phyloP scores from a whole-genome alignment of 2,329 filamentous ascomycete species.

The Fonsecaea pugnacius region DNA sequence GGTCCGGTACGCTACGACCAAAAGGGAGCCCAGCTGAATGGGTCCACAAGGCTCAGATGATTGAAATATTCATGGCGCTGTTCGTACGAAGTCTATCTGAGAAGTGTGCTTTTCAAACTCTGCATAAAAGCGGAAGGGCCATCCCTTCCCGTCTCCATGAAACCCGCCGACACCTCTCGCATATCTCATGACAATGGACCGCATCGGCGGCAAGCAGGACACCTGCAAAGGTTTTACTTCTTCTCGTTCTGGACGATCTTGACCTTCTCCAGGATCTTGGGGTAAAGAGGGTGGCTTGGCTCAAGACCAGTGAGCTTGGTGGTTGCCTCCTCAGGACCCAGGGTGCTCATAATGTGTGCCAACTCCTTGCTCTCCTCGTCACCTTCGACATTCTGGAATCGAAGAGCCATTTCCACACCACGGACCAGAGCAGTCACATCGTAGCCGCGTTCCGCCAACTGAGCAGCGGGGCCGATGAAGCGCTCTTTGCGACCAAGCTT shows the following conservation, averaged over 20 bases:
- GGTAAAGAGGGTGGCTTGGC: constrained; percentile 74
- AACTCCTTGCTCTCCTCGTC: constrained; percentile 89
- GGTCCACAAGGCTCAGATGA: neutral
- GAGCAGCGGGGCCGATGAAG: constrained; percentile 87
- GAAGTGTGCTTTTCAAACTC: constrained; percentile 8
- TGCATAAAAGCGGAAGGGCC: neutral
- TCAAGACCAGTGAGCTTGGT: constrained; percentile 81
- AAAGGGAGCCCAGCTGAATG: neutral
- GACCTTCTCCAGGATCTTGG: constrained; percentile 75
- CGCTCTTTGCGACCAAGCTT: constrained; percentile 95
- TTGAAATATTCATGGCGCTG: neutral
- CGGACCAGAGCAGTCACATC: constrained; percentile 74
- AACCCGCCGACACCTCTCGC: constrained; percentile 1
- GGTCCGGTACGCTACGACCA: neutral
- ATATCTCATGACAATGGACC: constrained; percentile 15
- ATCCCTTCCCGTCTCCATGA: constrained; percentile 3
- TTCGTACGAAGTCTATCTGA: constrained; percentile 7
- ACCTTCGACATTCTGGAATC: constrained; percentile 90
- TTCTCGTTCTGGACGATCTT: constrained; percentile 72
- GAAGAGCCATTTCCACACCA: constrained; percentile 87
- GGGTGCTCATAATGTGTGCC: constrained; percentile 79
- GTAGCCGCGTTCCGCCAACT: constrained; percentile 81
- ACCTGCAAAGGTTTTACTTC: constrained; percentile 38
- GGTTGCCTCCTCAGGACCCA: constrained; percentile 74
- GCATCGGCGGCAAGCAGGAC: neutral